Percentiles rank a stretch among this genome's conserved stretches.
These are phyloP conservation scores for Arachnomyces sp. DNA, from an alignment of 2,329 filamentous ascomycete genomes.

Conservation along the genomic window DNA sequence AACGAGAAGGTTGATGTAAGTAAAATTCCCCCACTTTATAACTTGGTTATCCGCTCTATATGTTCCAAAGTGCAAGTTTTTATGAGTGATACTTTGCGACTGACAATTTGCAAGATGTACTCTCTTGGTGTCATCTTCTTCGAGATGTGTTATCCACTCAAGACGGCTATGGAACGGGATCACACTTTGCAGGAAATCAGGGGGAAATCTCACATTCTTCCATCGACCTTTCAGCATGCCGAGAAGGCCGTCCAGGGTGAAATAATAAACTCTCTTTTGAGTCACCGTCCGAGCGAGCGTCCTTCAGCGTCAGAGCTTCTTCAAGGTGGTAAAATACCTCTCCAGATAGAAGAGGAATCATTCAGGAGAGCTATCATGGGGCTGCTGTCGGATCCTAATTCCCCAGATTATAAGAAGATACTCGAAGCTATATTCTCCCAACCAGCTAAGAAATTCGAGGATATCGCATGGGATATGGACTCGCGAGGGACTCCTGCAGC, in stretches of 20 bases:
- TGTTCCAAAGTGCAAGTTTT: too few relatives aligned
- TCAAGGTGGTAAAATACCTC: slow-evolving; percentile 75
- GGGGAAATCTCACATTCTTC: slow-evolving; percentile 60
- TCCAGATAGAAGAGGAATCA: slow-evolving; percentile 88
- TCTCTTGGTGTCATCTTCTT: slow-evolving; percentile 96
- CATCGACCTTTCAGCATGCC: slow-evolving; percentile 62
- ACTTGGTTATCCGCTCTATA: slow-evolving; percentile 12
- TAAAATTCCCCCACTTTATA: slow-evolving; percentile 11
- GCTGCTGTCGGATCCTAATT: slow-evolving; percentile 66
- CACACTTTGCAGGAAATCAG: slow-evolving; percentile 62
- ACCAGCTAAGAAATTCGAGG: slow-evolving; percentile 69
- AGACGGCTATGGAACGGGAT: slow-evolving; percentile 57
- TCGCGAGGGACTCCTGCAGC: slow-evolving; percentile 46
- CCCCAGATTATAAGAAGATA: slow-evolving; percentile 84
- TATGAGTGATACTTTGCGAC: not conserved
- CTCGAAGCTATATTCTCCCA: slow-evolving; percentile 76
- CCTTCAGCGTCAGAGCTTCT: slow-evolving; percentile 77
- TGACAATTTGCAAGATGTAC: slow-evolving; percentile 62
- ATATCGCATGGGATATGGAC: slow-evolving; percentile 69
- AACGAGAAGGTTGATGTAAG: slow-evolving; percentile 85
- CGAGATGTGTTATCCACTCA: slow-evolving; percentile 73
- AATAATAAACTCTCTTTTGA: slow-evolving; percentile 73
- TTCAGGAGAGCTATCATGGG: slow-evolving; percentile 76
- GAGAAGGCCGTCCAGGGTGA: slow-evolving; percentile 63
- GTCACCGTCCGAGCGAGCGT: slow-evolving; percentile 71